Conservation (phyloP, 257 asterid genomes). For the Solanum tarijense region DNA sequence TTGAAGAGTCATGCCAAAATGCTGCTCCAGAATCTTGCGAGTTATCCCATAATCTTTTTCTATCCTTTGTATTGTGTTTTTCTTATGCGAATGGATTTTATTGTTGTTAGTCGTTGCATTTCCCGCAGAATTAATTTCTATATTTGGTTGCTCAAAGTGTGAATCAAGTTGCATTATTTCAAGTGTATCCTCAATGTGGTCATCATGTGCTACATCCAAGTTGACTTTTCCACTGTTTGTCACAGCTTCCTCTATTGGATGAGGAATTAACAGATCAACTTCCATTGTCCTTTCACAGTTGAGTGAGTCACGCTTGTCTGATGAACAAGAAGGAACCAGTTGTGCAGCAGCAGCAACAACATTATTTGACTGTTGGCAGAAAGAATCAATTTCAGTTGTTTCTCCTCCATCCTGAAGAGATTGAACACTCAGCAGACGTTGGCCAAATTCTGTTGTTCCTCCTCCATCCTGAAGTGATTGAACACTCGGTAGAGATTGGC, state of each 20-base stretch:
- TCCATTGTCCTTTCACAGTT: background rate
- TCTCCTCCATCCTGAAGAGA: background rate
- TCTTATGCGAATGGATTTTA: background rate
- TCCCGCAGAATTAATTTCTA: background rate
- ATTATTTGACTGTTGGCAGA: background rate
- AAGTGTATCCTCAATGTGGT: background rate
- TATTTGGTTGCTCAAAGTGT: background rate
- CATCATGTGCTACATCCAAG: background rate
- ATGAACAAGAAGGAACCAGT: background rate
- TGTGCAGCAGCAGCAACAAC: background rate
- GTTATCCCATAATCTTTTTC: background rate
- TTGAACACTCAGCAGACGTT: background rate
- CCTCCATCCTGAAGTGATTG: background rate
- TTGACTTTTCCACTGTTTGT: background rate
- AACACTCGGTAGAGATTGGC: background rate
- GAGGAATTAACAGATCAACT: background rate
- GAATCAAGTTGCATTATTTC: background rate
- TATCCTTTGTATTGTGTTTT: background rate
- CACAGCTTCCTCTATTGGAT: background rate
- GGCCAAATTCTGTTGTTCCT: background rate
- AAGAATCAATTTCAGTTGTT: background rate
- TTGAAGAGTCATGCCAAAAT: background rate
- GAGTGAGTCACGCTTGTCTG: background rate
- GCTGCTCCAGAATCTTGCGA: background rate
- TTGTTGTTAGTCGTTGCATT: background rate